Evolutionary conservation across 2,329 filamentous ascomycete species (phyloP).

Genomic region (Aspergillus novofumigatus): DNA sequence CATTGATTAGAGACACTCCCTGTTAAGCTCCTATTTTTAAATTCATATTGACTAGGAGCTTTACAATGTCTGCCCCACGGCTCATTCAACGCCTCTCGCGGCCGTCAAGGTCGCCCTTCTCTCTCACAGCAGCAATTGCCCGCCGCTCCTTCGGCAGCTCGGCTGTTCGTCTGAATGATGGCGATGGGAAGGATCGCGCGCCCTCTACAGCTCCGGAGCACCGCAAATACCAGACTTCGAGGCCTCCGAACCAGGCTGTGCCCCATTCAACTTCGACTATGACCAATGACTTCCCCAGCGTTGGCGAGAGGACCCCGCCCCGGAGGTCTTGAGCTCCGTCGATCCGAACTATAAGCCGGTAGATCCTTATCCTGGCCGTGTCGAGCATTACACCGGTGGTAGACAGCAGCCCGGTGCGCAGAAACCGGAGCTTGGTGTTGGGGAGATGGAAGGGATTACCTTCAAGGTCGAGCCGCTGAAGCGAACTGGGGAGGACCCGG

Average conservation of each 20-base stretch:
- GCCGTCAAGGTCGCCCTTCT: conserved; percentile 25
- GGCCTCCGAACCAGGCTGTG: conserved; percentile 57
- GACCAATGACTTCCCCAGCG: conserved; percentile 57
- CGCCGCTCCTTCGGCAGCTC: conserved; percentile 30
- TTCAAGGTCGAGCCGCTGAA: conserved; percentile 90
- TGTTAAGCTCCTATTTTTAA: neutral
- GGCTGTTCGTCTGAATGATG: conserved; percentile 28
- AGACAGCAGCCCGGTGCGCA: conserved; percentile 51
- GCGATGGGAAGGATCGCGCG: conserved; percentile 48
- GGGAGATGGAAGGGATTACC: conserved; percentile 78
- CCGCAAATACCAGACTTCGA: conserved; percentile 54
- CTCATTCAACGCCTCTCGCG: conserved; percentile 44
- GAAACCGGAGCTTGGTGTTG: conserved; percentile 69
- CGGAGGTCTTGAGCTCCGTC: conserved; percentile 56
- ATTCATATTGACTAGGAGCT: conserved; percentile 1
- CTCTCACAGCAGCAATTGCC: conserved; percentile 23
- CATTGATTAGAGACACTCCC: neutral
- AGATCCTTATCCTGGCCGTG: conserved; percentile 59
- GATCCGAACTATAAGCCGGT: conserved; percentile 55
- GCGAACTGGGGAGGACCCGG: conserved; percentile 73
- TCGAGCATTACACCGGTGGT: conserved; percentile 62
- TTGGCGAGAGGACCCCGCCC: conserved; percentile 56
- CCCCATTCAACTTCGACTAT: conserved; percentile 63
- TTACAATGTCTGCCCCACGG: conserved; percentile 45
- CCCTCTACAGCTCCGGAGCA: conserved; percentile 53